Evolutionary conservation across 805 yeast species (phyloP), one percentile per base, ranked within the genome.

Genomic region (Lipomyces oligophaga): DNA sequence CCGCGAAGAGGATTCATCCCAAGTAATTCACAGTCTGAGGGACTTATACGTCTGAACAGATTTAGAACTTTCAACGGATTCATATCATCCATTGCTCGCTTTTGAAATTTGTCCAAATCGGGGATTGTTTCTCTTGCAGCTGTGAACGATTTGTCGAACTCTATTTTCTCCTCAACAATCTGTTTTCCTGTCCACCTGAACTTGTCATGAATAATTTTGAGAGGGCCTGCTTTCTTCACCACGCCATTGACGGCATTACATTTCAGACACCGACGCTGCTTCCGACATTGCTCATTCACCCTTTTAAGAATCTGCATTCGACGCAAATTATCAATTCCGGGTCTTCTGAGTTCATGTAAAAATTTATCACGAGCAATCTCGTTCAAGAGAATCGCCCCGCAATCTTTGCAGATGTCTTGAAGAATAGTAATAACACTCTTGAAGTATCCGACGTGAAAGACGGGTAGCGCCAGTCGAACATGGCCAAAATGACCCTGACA

Each of bases 401-500:
- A 93, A 54, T 76, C 78, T 40, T 93, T 93, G 72, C 99, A 93
- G 52, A 93, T 80, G 43, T 85, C 79, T 66, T 93, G 98, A 45
- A 93, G 68, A 33, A 93, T 88, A 61, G 80, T 83, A 55, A 93
- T 84, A 19, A 87, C 84, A 34, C 89, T 81, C 65, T 90, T 90
- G 75, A 93, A 93, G 66, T 89, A 93, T 16, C 99, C 99, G 38
- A 93, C 93, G 63, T 93, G 98, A 70, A 90, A 93, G 11, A 89
- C 97, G 1, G 99, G 99, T 36, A 93, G 71, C 0, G 97, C 96
- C 42, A 93, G 74, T 60, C 86, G 79, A 54, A 93, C 78, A 62
- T 94, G 96, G 34, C 99, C 99, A 65, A 93, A 93, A 69, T 93
- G 99, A 48, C 99, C 99, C 68, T 90, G 97, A 66, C 99, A 93